Percentiles rank a stretch among this genome's conserved stretches.
Evolutionary conservation across 345 rosid genomes (phyloP).

Genomic region (Salix brachista): DNA sequence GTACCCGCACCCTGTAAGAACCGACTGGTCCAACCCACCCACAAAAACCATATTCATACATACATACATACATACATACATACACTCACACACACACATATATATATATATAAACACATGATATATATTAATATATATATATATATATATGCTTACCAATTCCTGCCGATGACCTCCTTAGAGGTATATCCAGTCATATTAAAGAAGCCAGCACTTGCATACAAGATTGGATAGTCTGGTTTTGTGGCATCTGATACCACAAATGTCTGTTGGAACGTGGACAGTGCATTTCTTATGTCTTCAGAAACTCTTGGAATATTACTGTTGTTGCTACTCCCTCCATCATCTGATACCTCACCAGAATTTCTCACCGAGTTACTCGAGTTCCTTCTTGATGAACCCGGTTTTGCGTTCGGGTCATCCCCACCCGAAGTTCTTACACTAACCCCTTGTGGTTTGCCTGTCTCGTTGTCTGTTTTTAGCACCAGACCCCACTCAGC

Average conservation of each 20-base stretch:
- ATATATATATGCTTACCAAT: conserved; percentile 45
- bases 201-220: conserved; percentile 97
- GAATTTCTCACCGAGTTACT: conserved; percentile 74
- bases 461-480: conserved; percentile 69
- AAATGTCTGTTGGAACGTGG: conserved; percentile 89
- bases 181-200: conserved; percentile 96
- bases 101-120: too few species aligned
- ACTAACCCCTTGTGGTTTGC: conserved; percentile 73
- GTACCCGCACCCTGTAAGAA: conserved; percentile 89
- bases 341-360: conserved; percentile 48
- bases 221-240: conserved; percentile 82
- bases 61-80: too few species aligned
- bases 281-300: conserved; percentile 70
- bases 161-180: conserved; percentile 88
- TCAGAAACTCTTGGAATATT: conserved; percentile 71
- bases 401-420: conserved; percentile 39
- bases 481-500: conserved; percentile 98
- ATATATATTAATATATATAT: too few species aligned
- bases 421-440: conserved; percentile 83
- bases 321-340: conserved; percentile 34
- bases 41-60: too few species aligned
- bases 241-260: conserved; percentile 94
- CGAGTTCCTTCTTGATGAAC: conserved; percentile 55
- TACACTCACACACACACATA: too few species aligned
- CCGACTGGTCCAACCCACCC: conserved; percentile 43